phyloP scores from a whole-genome alignment of 1,284 basidiomycete genomes.

The Tilletia caries region DNA sequence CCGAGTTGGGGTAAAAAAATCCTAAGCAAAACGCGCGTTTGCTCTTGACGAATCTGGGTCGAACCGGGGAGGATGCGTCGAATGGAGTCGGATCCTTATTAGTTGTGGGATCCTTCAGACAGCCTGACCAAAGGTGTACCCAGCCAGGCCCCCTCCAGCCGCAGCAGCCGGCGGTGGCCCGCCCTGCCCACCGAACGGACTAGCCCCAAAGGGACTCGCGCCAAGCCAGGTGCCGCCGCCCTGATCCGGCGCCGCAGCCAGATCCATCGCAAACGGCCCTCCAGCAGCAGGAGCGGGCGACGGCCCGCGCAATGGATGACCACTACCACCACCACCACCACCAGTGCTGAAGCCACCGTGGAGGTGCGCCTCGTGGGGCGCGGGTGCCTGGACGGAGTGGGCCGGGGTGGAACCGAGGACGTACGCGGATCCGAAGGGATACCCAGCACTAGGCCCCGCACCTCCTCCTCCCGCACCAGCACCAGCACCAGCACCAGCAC shows the following conservation, averaged over 20 bases:
- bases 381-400: no score
- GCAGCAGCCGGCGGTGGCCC: background rate
- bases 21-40: no score
- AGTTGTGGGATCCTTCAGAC: background rate
- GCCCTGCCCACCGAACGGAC: background rate
- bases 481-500: no score
- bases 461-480: no score
- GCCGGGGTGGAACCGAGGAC: no score
- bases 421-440: background rate
- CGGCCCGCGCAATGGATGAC: background rate
- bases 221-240: background rate
- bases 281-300: background rate
- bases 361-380: no score
- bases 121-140: conserved; percentile 4
- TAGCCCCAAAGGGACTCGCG: background rate
- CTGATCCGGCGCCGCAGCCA: background rate
- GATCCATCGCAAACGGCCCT: background rate
- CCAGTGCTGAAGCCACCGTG: no score
- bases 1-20: no score
- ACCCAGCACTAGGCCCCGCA: background rate
- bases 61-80: no score
- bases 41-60: no score
- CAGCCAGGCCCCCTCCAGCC: background rate
- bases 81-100: no score
- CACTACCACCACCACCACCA: no score